Evolutionary conservation across 495 filamentous ascomycete species (phyloP).

Genomic region (Aspergillus cristatus): DNA sequence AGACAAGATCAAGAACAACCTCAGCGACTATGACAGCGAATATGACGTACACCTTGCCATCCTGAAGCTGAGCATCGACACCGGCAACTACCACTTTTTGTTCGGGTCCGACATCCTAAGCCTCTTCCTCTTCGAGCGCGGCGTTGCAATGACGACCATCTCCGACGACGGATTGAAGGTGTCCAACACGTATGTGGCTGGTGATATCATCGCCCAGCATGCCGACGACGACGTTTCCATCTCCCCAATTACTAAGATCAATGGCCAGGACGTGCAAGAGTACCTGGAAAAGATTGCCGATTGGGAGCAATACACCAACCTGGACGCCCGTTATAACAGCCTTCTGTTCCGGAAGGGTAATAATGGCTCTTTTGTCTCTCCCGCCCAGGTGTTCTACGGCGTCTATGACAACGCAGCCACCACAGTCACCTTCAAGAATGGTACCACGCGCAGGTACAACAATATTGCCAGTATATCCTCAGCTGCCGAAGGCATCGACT

Average conservation of each 20-base stretch:
- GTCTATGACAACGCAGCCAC: slow-evolving; percentile 1
- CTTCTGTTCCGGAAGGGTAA: neutral
- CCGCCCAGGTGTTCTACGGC: neutral
- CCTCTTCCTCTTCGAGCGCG: slow-evolving; percentile 38
- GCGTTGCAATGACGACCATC: slow-evolving; percentile 32
- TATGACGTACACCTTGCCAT: slow-evolving; percentile 45
- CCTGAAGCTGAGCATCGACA: slow-evolving; percentile 26
- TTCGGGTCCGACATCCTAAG: slow-evolving; percentile 29
- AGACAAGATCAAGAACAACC: slow-evolving; percentile 4
- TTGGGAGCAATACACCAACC: slow-evolving; percentile 2
- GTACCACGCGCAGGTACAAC: neutral
- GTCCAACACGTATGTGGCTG: slow-evolving; percentile 34
- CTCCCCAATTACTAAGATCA: slow-evolving; percentile 38
- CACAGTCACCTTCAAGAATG: slow-evolving; percentile 5
- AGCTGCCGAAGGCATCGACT: neutral
- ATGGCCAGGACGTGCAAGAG: slow-evolving; percentile 26
- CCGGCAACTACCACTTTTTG: slow-evolving; percentile 39
- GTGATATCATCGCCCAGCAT: slow-evolving; percentile 4
- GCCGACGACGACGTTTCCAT: slow-evolving; percentile 4
- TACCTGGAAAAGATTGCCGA: slow-evolving; percentile 18
- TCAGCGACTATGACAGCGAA: slow-evolving; percentile 22
- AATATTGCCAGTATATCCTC: neutral
- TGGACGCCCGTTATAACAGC: slow-evolving; percentile 6
- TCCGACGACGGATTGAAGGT: slow-evolving; percentile 40
- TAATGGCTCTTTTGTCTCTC: neutral